These are phyloP conservation scores for Aspergillus puulaauensis DNA, from an alignment of 2,329 filamentous ascomycete species.

Conservation along the genomic window DNA sequence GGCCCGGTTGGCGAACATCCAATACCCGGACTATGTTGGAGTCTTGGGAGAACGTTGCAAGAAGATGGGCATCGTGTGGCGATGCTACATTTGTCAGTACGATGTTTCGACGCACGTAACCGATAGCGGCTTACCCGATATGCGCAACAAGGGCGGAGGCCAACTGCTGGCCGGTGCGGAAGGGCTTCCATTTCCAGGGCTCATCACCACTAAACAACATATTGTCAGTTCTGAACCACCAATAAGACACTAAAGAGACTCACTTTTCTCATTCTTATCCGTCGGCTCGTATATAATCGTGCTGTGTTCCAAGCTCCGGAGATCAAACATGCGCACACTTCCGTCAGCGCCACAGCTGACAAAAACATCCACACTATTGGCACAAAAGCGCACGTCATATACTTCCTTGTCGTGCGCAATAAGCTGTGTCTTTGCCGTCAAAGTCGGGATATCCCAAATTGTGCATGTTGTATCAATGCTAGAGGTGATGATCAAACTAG, in stretches of 20 bases:
- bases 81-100: slow-evolving; percentile 58
- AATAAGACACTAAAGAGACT: slow-evolving; percentile 16
- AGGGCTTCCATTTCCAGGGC: slow-evolving; percentile 62
- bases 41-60: slow-evolving; percentile 96
- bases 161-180: slow-evolving; percentile 66
- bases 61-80: slow-evolving; percentile 89
- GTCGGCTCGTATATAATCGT: slow-evolving; percentile 99
- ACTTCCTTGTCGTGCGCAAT: slow-evolving; percentile 99
- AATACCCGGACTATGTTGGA: slow-evolving; percentile 90
- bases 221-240: background rate
- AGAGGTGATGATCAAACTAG: slow-evolving; percentile 95
- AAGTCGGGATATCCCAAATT: slow-evolving; percentile 97
- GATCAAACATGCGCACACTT: slow-evolving; percentile 97
- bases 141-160: slow-evolving; percentile 56
- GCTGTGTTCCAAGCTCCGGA: slow-evolving; percentile 93
- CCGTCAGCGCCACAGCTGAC: slow-evolving; percentile 97
- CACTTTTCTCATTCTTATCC: slow-evolving; percentile 73
- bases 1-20: slow-evolving; percentile 92
- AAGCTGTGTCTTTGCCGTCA: slow-evolving; percentile 96
- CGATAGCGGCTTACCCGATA: slow-evolving; percentile 35
- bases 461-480: slow-evolving; percentile 99
- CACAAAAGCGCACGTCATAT: slow-evolving; percentile 96
- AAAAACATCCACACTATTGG: slow-evolving; percentile 97
- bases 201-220: slow-evolving; percentile 37
- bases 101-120: background rate